These are phyloP conservation scores for Aureobasidium musti DNA, from an alignment of 2,329 filamentous ascomycete species.

Conservation along the genomic window DNA sequence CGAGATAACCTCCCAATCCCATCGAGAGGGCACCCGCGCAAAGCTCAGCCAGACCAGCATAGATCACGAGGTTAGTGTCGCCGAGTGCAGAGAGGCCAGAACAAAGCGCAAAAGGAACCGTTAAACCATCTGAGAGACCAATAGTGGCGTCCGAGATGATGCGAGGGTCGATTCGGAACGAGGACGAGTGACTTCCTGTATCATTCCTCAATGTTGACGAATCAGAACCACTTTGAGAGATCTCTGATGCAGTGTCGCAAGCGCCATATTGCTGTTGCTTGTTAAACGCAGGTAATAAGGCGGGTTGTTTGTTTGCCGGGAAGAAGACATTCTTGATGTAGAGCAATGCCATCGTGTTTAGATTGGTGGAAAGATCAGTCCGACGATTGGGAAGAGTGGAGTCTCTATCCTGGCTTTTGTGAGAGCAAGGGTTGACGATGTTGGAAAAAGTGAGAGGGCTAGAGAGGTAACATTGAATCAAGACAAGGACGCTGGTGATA, in stretches of 20 bases:
- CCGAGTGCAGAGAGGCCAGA: slow-evolving; percentile 45
- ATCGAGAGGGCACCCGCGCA: slow-evolving; percentile 47
- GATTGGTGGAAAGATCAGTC: neutral
- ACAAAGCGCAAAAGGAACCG: slow-evolving; percentile 48
- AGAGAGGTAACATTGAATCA: neutral
- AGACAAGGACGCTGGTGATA: neutral
- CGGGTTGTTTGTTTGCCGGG: slow-evolving; percentile 1
- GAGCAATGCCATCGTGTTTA: slow-evolving; percentile 14
- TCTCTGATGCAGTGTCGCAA: slow-evolving; percentile 5
- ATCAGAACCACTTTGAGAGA: slow-evolving; percentile 1
- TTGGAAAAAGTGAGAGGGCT: neutral
- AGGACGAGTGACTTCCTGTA: neutral
- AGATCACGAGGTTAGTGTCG: slow-evolving; percentile 44
- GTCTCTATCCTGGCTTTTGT: neutral
- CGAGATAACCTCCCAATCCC: slow-evolving; percentile 49
- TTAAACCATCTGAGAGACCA: slow-evolving; percentile 47
- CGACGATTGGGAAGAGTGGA: neutral
- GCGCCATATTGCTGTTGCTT: slow-evolving; percentile 23
- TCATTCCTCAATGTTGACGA: slow-evolving; percentile 7
- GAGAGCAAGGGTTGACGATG: neutral
- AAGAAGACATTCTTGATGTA: slow-evolving; percentile 23
- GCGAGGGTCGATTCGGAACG: slow-evolving; percentile 39
- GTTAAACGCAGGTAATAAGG: slow-evolving; percentile 12
- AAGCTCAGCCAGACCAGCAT: slow-evolving; percentile 47
- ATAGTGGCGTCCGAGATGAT: slow-evolving; percentile 51